A percentile compares a stretch with the other conserved stretches of the same genome.
These are phyloP conservation scores for Phytophthora fragariae DNA, from an alignment of 352 stramenopile species.

Conservation along the genomic window DNA sequence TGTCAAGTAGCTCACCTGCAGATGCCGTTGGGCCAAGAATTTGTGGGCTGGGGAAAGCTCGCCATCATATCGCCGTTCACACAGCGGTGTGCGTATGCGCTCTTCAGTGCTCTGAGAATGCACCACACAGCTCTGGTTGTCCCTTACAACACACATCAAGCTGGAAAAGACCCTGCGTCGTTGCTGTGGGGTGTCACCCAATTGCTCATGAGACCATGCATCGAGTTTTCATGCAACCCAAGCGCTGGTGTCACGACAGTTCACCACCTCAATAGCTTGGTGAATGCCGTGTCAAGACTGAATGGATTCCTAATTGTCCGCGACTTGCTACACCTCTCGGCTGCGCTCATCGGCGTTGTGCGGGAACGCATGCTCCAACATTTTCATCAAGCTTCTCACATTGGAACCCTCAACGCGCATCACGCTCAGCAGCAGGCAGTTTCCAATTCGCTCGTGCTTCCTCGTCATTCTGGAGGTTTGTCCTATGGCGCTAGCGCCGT, in stretches of 20 bases:
- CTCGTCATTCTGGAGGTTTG: conserved; percentile 7
- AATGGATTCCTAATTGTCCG: conserved; percentile 37
- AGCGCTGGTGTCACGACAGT: conserved; percentile 12
- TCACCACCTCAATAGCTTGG: conserved; percentile 17
- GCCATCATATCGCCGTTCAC: conserved; percentile 56
- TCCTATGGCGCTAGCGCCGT: conserved; percentile 31
- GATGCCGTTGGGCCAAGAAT: conserved; percentile 59
- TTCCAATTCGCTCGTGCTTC: conserved; percentile 29
- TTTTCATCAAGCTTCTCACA: conserved; percentile 20
- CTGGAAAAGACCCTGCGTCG: conserved; percentile 11
- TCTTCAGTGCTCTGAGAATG: conserved; percentile 51
- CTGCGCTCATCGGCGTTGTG: conserved; percentile 9
- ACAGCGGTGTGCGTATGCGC: conserved; percentile 55
- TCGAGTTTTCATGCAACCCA: conserved; percentile 33
- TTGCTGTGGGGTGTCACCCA: conserved; percentile 36
- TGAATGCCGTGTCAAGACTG: conserved; percentile 24
- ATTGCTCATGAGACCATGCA: conserved; percentile 46
- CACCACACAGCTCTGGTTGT: conserved; percentile 40
- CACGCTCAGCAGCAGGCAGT: conserved; percentile 13
- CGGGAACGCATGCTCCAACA: conserved; percentile 30
- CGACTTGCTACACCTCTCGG: conserved; percentile 25
- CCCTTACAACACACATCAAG: conserved; percentile 23
- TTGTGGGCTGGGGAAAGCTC: conserved; percentile 44
- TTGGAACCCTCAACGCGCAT: conserved; percentile 1
- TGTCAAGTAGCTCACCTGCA: conserved; percentile 51